Conservation (phyloP, 768 basidiomycete genomes). For the Gautieria morchelliformis region DNA sequence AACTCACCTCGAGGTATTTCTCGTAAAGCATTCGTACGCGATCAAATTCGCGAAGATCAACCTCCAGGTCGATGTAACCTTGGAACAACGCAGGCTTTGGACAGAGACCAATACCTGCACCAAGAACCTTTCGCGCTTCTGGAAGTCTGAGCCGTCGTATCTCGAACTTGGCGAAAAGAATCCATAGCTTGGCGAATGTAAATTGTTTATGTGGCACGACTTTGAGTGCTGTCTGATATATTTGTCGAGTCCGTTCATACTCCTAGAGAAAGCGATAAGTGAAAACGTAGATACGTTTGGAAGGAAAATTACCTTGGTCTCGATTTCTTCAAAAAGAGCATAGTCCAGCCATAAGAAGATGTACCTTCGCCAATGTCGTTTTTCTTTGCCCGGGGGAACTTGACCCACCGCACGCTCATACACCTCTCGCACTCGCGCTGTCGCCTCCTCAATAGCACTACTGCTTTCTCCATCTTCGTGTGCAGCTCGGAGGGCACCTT, state of each 20-base stretch:
- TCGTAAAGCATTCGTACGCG: conserved; percentile 85
- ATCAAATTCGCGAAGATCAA: conserved; percentile 95
- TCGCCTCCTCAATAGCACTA: conserved; percentile 57
- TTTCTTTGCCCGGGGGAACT: conserved; percentile 89
- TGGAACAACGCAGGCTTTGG: conserved; percentile 95
- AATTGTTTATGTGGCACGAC: conserved; percentile 95
- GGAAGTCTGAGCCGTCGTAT: conserved; percentile 70
- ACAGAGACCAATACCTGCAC: conserved; percentile 88
- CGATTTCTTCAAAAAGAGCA: conserved; percentile 93
- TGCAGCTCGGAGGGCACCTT: conserved; percentile 71
- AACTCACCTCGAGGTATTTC: conserved; percentile 79
- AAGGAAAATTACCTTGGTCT: conserved; percentile 57
- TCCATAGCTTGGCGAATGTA: conserved; percentile 96
- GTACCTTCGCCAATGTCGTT: conserved; percentile 84
- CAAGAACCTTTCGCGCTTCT: conserved; percentile 83
- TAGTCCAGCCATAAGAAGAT: conserved; percentile 94
- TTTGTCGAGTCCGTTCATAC: conserved; percentile 73
- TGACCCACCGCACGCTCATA: conserved; percentile 95
- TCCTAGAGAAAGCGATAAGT: conserved; percentile 40
- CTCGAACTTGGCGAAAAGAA: conserved; percentile 88
- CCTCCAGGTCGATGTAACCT: conserved; percentile 89
- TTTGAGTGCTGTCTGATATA: conserved; percentile 82
- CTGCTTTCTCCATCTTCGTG: conserved; percentile 56
- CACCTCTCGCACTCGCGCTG: conserved; percentile 74
- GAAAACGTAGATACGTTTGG: background rate